phyloP scores from a whole-genome alignment of 371 early-diverging fungal genomes.

The Mucor piriformis region DNA sequence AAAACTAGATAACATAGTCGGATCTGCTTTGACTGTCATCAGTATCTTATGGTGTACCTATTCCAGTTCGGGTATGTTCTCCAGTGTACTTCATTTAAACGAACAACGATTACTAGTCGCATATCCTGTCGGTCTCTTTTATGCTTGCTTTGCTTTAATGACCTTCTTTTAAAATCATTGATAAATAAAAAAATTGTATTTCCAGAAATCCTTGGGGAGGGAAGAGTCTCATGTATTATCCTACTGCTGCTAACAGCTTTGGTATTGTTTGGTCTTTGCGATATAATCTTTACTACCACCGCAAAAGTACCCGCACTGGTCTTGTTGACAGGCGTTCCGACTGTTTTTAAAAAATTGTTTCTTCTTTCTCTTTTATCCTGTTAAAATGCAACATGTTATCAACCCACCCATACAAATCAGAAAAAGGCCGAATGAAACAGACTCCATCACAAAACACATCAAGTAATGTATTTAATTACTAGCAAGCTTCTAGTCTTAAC shows the following conservation, averaged over 20 bases:
- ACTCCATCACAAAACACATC: slow-evolving; percentile 41
- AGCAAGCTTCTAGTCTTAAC: no score
- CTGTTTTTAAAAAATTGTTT: not conserved
- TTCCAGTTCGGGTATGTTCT: slow-evolving; percentile 95
- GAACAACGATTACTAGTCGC: slow-evolving; percentile 95
- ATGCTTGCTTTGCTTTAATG: slow-evolving; percentile 93
- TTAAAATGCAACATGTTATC: slow-evolving; percentile 14
- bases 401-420: slow-evolving; percentile 29
- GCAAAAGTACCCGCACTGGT: no score
- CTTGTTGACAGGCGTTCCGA: no score
- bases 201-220: no score
- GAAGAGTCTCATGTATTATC: no score
- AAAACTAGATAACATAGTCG: slow-evolving; percentile 56
- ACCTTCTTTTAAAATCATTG: slow-evolving; percentile 90
- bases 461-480: slow-evolving; percentile 29
- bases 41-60: slow-evolving; percentile 94
- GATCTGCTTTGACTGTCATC: slow-evolving; percentile 62
- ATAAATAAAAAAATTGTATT: not conserved
- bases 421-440: slow-evolving; percentile 40
- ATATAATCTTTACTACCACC: no score
- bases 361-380: slow-evolving; percentile 1
- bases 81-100: slow-evolving; percentile 87
- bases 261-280: no score
- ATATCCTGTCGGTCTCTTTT: slow-evolving; percentile 94
- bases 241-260: no score